Percentiles rank a stretch among this genome's conserved stretches.
Conservation (phyloP, 176 grass and related monocot genomes). For the Avena eriantha region DNA sequence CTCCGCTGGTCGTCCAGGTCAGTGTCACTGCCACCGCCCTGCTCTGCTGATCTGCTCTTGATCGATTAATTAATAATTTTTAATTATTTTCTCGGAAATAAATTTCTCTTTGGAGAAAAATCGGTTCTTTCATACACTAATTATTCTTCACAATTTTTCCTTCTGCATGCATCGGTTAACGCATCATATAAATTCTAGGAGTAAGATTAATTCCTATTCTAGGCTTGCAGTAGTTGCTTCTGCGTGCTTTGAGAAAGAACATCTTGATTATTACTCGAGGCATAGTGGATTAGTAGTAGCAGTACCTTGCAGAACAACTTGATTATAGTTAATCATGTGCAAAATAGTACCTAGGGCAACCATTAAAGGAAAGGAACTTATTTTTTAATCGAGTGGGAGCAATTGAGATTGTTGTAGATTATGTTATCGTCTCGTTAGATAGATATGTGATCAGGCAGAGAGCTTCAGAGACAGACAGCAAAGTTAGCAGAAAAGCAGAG, state of each 20-base stretch:
- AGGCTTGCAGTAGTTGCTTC: neutral
- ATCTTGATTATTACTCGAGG: neutral
- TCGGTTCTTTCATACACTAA: neutral
- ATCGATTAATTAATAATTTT: neutral
- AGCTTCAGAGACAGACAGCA: neutral
- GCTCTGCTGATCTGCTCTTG: neutral
- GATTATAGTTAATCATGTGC: neutral
- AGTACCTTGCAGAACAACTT: neutral
- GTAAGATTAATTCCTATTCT: neutral
- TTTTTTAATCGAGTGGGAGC: neutral
- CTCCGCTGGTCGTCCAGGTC: conserved; percentile 83
- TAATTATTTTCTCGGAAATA: neutral
- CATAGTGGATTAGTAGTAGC: neutral
- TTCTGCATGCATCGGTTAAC: neutral
- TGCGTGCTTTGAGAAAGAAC: neutral
- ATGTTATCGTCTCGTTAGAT: neutral
- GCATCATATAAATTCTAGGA: neutral
- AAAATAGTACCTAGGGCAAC: neutral
- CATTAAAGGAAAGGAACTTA: neutral
- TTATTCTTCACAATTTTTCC: neutral
- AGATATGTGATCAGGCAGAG: neutral
- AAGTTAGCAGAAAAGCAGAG: conserved; percentile 7
- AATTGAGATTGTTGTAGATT: neutral
- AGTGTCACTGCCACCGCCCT: neutral
- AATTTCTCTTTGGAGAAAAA: neutral